A percentile compares a stretch with the other conserved stretches of the same genome.
phyloP scores from a whole-genome alignment of 202 grass and related monocot species.

The Digitaria exilis region DNA sequence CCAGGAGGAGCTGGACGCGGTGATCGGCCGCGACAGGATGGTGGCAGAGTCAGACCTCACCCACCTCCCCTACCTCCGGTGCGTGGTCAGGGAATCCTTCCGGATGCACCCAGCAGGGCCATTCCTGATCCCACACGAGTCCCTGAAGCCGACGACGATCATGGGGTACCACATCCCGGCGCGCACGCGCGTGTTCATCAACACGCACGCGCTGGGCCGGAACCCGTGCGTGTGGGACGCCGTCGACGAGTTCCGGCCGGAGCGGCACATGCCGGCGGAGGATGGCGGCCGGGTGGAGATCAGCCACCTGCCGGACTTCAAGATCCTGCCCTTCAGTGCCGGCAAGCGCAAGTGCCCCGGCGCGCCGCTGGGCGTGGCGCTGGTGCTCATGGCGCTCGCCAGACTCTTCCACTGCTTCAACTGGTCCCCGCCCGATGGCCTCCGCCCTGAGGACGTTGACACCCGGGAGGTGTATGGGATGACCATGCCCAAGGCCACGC shows the following conservation, averaged over 20 bases:
- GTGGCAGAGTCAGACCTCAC: slow-evolving; percentile 62
- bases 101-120: slow-evolving; percentile 85
- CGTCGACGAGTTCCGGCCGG: slow-evolving; percentile 69
- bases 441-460: slow-evolving; percentile 68
- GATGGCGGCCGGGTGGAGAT: slow-evolving; percentile 64
- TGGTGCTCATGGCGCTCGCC: slow-evolving; percentile 89
- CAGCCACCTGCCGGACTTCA: slow-evolving; percentile 89
- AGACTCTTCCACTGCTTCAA: slow-evolving; percentile 95
- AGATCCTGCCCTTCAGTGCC: slow-evolving; percentile 83
- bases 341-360: slow-evolving; percentile 93
- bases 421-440: slow-evolving; percentile 73
- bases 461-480: slow-evolving; percentile 84
- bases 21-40: slow-evolving; percentile 59
- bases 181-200: slow-evolving; percentile 88
- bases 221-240: slow-evolving; percentile 69
- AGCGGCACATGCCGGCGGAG: slow-evolving; percentile 62
- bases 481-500: slow-evolving; percentile 90
- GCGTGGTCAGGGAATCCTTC: slow-evolving; percentile 82
- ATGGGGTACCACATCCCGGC: slow-evolving; percentile 83
- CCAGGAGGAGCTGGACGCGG: slow-evolving; percentile 72
- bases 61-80: slow-evolving; percentile 73
- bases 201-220: slow-evolving; percentile 79
- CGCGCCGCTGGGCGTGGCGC: slow-evolving; percentile 67
- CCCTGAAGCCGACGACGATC: slow-evolving; percentile 69
- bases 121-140: slow-evolving; percentile 87